Conservation (phyloP, 176 grass and related monocot genomes). For the Aegilops longissima region DNA sequence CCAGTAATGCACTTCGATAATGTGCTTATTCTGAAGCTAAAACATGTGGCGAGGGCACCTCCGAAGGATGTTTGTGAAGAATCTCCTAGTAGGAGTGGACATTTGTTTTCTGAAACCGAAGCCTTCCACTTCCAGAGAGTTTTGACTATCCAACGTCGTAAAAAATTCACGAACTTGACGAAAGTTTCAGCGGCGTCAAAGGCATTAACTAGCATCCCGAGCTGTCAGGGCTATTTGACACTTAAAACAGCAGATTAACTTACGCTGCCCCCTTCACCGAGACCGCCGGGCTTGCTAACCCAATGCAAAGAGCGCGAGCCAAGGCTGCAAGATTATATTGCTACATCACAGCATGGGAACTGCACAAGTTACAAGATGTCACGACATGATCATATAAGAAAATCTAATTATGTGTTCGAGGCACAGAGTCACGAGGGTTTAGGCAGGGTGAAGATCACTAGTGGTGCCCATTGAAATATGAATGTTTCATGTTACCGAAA, state of each 20-base stretch:
- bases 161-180: background rate
- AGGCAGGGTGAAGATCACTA: background rate
- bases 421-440: background rate
- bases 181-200: conserved; percentile 21
- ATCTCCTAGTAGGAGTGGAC: background rate
- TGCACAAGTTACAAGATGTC: conserved; percentile 20
- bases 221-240: background rate
- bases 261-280: background rate
- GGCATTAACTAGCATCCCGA: background rate
- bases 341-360: background rate
- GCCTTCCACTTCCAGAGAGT: background rate
- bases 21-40: background rate
- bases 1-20: background rate
- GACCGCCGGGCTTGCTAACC: background rate
- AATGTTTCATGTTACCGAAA: background rate
- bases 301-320: background rate
- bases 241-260: background rate
- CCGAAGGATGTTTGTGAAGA: conserved; percentile 6
- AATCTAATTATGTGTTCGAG: background rate
- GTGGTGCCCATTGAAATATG: background rate
- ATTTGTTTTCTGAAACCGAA: background rate
- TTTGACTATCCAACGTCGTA: background rate
- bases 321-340: background rate
- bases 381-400: background rate
- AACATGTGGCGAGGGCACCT: background rate